Evolutionary conservation across 225 moss, liverwort and hornwort species (phyloP).

Genomic region (Ulota crispa): DNA sequence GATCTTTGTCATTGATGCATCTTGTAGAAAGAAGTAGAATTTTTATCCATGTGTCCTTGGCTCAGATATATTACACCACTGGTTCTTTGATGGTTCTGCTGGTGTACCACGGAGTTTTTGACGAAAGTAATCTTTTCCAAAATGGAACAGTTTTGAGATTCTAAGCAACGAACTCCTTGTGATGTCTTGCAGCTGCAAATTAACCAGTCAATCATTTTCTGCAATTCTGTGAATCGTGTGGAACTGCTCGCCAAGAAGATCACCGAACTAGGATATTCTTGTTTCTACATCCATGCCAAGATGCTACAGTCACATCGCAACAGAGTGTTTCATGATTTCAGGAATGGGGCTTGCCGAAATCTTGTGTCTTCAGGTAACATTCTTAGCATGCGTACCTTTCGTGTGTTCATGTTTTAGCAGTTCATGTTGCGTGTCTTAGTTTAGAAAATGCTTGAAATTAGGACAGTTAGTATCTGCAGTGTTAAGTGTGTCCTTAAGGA

Average conservation of each 20-base stretch:
- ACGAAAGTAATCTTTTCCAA: background rate
- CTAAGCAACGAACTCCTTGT: constrained; percentile 18
- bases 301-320: constrained; percentile 71
- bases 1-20: background rate
- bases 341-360: constrained; percentile 66
- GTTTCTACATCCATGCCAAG: constrained; percentile 72
- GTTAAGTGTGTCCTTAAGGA: background rate
- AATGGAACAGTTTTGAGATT: constrained; percentile 1
- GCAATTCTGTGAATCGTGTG: constrained; percentile 70
- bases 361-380: constrained; percentile 58
- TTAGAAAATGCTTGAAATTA: background rate
- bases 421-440: background rate
- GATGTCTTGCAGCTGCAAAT: constrained; percentile 58
- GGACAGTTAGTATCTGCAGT: background rate
- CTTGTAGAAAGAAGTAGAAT: background rate
- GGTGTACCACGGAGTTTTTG: background rate
- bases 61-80: background rate
- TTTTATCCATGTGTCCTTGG: background rate
- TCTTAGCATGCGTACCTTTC: background rate
- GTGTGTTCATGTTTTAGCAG: background rate
- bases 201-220: constrained; percentile 72
- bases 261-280: constrained; percentile 66
- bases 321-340: constrained; percentile 71
- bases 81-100: background rate
- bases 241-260: constrained; percentile 68